Percentiles rank a stretch among this genome's conserved stretches.
Conservation (phyloP, 306 rosid genomes). For the Sophora flavescens region DNA sequence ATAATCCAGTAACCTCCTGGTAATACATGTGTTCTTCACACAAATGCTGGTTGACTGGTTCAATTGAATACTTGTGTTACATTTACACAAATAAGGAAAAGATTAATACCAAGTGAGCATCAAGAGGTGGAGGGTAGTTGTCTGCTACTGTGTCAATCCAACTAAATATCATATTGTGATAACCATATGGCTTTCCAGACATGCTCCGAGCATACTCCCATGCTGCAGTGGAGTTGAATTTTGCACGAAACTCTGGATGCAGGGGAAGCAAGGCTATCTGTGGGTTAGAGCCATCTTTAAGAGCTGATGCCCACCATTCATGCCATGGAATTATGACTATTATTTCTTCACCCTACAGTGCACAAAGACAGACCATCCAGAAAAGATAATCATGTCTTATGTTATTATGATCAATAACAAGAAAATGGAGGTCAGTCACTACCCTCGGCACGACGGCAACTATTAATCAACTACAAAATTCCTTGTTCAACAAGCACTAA, state of each 20-base stretch:
- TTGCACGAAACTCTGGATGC: slow-evolving; percentile 82
- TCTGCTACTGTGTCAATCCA: slow-evolving; percentile 98
- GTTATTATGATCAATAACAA: slow-evolving; percentile 6
- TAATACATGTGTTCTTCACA: slow-evolving; percentile 34
- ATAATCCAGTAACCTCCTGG: background rate
- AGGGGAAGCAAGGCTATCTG: slow-evolving; percentile 95
- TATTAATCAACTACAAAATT: slow-evolving; percentile 15
- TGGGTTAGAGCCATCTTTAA: slow-evolving; percentile 89
- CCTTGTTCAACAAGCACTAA: background rate
- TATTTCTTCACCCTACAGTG: slow-evolving; percentile 88
- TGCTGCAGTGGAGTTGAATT: slow-evolving; percentile 86
- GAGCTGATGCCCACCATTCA: slow-evolving; percentile 94
- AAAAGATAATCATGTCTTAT: slow-evolving; percentile 20
- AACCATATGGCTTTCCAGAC: slow-evolving; percentile 99
- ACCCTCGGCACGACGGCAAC: background rate
- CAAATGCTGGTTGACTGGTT: slow-evolving; percentile 32
- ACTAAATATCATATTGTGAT: slow-evolving; percentile 98
- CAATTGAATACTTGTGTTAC: slow-evolving; percentile 35
- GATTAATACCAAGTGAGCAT: slow-evolving; percentile 92
- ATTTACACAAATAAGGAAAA: slow-evolving; percentile 16
- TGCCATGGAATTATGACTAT: slow-evolving; percentile 92
- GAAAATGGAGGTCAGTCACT: slow-evolving; percentile 11
- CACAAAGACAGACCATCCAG: slow-evolving; percentile 32
- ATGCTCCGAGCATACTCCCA: slow-evolving; percentile 95
- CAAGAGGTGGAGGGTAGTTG: slow-evolving; percentile 99